Evolutionary conservation across 2,329 filamentous ascomycete species (phyloP).

Genomic region (Elsinoe batatas): DNA sequence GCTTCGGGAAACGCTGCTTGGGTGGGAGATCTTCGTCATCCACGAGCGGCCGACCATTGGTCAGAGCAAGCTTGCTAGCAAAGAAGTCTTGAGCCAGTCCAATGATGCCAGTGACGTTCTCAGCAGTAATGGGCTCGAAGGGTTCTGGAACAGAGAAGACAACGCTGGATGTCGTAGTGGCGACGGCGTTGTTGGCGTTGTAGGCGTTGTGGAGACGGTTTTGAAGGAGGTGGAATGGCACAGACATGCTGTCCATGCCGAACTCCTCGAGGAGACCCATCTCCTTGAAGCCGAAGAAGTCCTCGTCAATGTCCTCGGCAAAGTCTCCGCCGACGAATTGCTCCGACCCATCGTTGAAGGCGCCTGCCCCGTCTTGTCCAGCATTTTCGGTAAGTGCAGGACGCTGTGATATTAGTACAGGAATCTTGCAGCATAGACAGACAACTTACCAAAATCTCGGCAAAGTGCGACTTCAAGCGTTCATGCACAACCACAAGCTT

Average conservation of each 20-base stretch:
- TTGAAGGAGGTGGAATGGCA: slow-evolving; percentile 88
- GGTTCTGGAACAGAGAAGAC: slow-evolving; percentile 59
- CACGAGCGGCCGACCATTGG: slow-evolving; percentile 69
- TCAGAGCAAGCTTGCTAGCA: slow-evolving; percentile 75
- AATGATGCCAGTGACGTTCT: slow-evolving; percentile 70
- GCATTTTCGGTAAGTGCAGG: slow-evolving; percentile 70
- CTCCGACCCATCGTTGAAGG: slow-evolving; percentile 93
- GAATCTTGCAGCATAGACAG: background rate
- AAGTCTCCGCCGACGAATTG: slow-evolving; percentile 96
- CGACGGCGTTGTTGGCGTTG: slow-evolving; percentile 62
- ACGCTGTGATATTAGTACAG: slow-evolving; percentile 36
- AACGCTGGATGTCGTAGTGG: slow-evolving; percentile 48
- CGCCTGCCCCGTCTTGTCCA: slow-evolving; percentile 72
- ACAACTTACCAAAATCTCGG: slow-evolving; percentile 61
- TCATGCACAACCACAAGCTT: slow-evolving; percentile 83
- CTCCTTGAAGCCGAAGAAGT: slow-evolving; percentile 98
- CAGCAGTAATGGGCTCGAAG: slow-evolving; percentile 67
- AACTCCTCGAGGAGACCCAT: slow-evolving; percentile 87
- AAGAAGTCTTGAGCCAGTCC: slow-evolving; percentile 89
- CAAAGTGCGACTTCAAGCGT: slow-evolving; percentile 83
- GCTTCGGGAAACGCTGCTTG: slow-evolving; percentile 67
- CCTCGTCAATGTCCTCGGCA: slow-evolving; percentile 92
- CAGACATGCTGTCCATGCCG: slow-evolving; percentile 75
- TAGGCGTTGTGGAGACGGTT: slow-evolving; percentile 79
- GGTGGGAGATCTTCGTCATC: slow-evolving; percentile 92